These are phyloP conservation scores for Candida xyloterini DNA, from an alignment of 805 yeast species.

Conservation along the genomic window DNA sequence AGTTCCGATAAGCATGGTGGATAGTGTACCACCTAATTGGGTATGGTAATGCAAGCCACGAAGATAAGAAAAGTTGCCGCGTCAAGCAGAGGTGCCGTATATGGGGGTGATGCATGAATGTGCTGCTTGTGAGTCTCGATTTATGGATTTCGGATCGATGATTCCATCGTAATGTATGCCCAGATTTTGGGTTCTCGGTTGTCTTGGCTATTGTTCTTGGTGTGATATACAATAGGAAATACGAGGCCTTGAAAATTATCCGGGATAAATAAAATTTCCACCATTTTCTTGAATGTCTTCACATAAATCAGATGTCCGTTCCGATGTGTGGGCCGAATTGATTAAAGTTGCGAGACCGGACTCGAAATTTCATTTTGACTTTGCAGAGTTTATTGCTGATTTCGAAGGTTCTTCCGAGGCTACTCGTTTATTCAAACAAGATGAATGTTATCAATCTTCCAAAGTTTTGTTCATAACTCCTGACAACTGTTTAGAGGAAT, in stretches of 20 bases:
- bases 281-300: conserved; percentile 4
- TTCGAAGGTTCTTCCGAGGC: conserved; percentile 29
- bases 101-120: too few relatives aligned
- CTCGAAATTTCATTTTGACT: conserved; percentile 29
- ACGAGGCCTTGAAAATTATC: too few relatives aligned
- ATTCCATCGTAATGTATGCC: too few relatives aligned
- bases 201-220: too few relatives aligned
- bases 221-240: neutral
- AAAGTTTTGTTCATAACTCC: conserved; percentile 29
- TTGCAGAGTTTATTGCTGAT: conserved; percentile 34
- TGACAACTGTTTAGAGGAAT: conserved; percentile 31
- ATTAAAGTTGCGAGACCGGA: conserved; percentile 32
- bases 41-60: too few relatives aligned
- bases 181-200: too few relatives aligned
- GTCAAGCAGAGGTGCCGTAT: too few relatives aligned
- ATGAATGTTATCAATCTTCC: conserved; percentile 14
- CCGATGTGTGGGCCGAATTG: conserved; percentile 28
- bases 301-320: conserved; percentile 26
- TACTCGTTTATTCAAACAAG: conserved; percentile 17
- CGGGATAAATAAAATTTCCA: too few relatives aligned
- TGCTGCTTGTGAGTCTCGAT: too few relatives aligned
- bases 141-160: too few relatives aligned
- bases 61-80: too few relatives aligned
- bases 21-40: neutral
- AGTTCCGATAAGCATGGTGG: neutral